A percentile compares a stretch with the other conserved stretches of the same genome.
Evolutionary conservation across 1,284 basidiomycete species (phyloP).

Genomic region (Ganoderma meredithae): DNA sequence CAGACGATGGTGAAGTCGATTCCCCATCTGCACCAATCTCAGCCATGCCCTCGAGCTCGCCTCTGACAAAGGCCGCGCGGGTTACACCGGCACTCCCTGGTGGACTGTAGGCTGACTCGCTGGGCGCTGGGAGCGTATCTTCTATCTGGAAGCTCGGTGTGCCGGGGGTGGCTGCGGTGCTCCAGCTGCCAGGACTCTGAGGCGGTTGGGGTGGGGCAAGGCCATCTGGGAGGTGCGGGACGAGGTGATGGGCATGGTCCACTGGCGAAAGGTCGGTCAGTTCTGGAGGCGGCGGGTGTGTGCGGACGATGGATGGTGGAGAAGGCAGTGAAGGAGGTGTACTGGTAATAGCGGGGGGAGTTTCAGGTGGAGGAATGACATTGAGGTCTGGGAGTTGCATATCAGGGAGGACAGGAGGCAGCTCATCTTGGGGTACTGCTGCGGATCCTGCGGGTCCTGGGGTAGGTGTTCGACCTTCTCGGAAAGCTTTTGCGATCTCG

Average conservation of each 20-base stretch:
- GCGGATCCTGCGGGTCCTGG: constrained; percentile 66
- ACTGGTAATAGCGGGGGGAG: constrained; percentile 30
- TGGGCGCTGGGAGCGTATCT: constrained; percentile 14
- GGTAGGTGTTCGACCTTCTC: constrained; percentile 81
- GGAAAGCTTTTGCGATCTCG: constrained; percentile 87
- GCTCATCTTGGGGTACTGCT: constrained; percentile 5
- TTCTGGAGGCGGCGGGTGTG: constrained; percentile 32
- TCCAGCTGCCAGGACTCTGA: constrained; percentile 64
- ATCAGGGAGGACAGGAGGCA: constrained; percentile 15
- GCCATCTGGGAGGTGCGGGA: constrained; percentile 25
- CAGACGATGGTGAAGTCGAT: constrained; percentile 29
- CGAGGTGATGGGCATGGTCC: constrained; percentile 17
- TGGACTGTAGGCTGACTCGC: constrained; percentile 7
- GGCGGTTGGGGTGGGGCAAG: constrained; percentile 29
- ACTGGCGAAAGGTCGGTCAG: constrained; percentile 27
- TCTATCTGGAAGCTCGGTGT: constrained; percentile 25
- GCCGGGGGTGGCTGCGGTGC: constrained; percentile 70
- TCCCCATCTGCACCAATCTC: constrained; percentile 29
- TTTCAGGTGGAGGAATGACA: constrained; percentile 30
- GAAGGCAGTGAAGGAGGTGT: constrained; percentile 23
- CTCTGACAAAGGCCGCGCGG: constrained; percentile 35
- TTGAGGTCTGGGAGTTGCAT: constrained; percentile 19
- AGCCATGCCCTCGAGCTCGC: constrained; percentile 37
- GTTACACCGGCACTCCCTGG: constrained; percentile 9
- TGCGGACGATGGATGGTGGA: constrained; percentile 32